Evolutionary conservation across 1,139 yeast genomes (phyloP).

Genomic region (Pichia sp.): DNA sequence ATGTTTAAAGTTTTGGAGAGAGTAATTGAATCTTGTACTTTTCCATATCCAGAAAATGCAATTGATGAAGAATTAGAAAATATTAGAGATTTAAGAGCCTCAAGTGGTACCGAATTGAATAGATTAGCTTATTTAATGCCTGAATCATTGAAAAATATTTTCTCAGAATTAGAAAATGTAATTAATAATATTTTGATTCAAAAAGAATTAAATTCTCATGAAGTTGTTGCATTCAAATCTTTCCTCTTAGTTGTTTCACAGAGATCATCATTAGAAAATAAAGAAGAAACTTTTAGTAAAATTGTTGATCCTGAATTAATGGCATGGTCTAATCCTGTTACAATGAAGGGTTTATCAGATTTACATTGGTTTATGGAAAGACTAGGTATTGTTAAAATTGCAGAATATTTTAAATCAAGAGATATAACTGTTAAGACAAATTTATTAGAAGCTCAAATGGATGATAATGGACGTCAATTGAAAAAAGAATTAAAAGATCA

Average conservation of each 20-base stretch:
- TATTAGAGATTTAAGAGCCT: constrained; percentile 79
- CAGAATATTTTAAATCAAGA: constrained; percentile 78
- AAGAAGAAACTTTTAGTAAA: constrained; percentile 66
- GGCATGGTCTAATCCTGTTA: constrained; percentile 90
- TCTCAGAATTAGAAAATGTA: constrained; percentile 74
- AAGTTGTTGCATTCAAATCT: constrained; percentile 88
- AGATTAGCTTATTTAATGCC: constrained; percentile 93
- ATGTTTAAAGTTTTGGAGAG: constrained; percentile 83
- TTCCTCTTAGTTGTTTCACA: constrained; percentile 88
- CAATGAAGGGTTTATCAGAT: constrained; percentile 82
- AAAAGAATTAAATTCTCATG: constrained; percentile 78
- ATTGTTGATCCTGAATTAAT: constrained; percentile 88
- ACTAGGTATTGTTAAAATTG: constrained; percentile 88
- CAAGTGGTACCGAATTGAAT: constrained; percentile 92
- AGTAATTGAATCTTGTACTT: constrained; percentile 81
- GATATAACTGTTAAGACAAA: constrained; percentile 75
- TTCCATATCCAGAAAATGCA: constrained; percentile 62
- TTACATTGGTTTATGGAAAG: constrained; percentile 98
- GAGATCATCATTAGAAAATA: constrained; percentile 63
- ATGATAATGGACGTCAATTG: constrained; percentile 75
- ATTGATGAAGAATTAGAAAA: constrained; percentile 72
- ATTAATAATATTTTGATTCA: constrained; percentile 65
- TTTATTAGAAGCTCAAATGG: constrained; percentile 74
- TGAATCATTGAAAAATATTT: constrained; percentile 72
- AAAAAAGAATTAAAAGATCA: constrained; percentile 77